These are phyloP conservation scores for thale cress (Arabidopsis thaliana) DNA, from an alignment of 345 rosid species.

Conservation along the genomic window DNA sequence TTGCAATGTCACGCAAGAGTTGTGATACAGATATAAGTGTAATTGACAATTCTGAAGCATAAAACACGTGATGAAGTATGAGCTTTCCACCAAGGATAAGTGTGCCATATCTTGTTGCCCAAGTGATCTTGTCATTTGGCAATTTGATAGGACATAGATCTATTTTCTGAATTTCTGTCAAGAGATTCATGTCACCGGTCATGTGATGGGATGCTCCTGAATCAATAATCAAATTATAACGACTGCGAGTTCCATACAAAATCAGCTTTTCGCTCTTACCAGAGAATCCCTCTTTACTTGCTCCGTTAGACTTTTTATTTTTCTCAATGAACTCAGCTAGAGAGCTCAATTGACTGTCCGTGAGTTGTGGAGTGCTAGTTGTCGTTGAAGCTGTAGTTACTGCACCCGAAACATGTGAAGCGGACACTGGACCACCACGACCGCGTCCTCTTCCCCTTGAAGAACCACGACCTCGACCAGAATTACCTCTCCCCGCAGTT, in stretches of 20 bases:
- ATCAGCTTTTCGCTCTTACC: neutral
- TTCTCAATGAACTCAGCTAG: neutral
- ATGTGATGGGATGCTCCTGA: neutral
- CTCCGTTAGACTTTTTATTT: neutral
- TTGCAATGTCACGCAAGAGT: neutral
- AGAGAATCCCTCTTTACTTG: neutral
- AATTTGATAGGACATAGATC: neutral
- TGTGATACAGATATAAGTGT: neutral
- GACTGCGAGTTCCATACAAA: neutral
- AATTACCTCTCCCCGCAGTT: too few species aligned
- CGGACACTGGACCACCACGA: too few species aligned
- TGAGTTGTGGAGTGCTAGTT: too few species aligned
- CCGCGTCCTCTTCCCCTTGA: too few species aligned
- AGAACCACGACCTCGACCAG: too few species aligned
- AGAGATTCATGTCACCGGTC: neutral
- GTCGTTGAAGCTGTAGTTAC: too few species aligned
- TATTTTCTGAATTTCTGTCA: neutral
- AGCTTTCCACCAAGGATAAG: too few species aligned
- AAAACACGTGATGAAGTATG: too few species aligned
- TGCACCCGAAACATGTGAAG: too few species aligned
- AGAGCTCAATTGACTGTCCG: neutral
- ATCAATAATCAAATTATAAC: neutral
- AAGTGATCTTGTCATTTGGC: too few species aligned
- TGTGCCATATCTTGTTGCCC: too few species aligned
- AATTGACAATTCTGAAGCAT: too few species aligned